These are phyloP conservation scores for Lecanicillium sp. DNA, from an alignment of 2,329 filamentous ascomycete genomes.

Conservation along the genomic window DNA sequence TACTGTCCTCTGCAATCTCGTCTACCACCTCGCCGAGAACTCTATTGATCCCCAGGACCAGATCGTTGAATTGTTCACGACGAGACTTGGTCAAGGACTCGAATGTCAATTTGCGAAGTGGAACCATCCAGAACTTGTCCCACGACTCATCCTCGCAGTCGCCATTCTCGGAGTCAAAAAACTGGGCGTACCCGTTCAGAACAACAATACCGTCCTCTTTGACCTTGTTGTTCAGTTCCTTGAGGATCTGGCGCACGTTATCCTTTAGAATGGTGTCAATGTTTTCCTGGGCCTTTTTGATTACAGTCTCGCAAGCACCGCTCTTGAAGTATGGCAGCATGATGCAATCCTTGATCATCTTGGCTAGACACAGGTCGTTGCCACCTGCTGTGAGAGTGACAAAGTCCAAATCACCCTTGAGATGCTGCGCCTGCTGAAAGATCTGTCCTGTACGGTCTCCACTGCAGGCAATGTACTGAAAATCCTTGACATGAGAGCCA, in stretches of 20 bases:
- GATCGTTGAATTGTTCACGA: conserved; percentile 20
- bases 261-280: conserved; percentile 17
- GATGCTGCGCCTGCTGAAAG: conserved; percentile 17
- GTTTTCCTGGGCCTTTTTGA: conserved; percentile 18
- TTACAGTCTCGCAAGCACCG: conserved; percentile 12
- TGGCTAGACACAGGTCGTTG: conserved; percentile 27
- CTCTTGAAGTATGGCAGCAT: conserved; percentile 11
- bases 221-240: conserved; percentile 20
- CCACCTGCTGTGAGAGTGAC: conserved; percentile 28
- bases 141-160: conserved; percentile 12
- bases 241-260: conserved; percentile 19
- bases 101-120: too few species aligned
- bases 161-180: conserved; percentile 21
- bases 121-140: too few species aligned
- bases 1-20: conserved; percentile 10
- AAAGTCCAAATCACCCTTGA: conserved; percentile 21
- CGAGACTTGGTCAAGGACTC: conserved; percentile 18
- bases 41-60: conserved; percentile 19
- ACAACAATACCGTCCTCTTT: conserved; percentile 20
- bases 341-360: conserved; percentile 14
- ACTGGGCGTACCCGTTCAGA: conserved; percentile 21
- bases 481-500: conserved; percentile 15
- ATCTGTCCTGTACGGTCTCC: conserved; percentile 19
- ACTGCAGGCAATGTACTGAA: conserved; percentile 20
- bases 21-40: conserved; percentile 18